Conservation (phyloP, 176 grass and related monocot genomes). For the Ensete ventricosum region DNA sequence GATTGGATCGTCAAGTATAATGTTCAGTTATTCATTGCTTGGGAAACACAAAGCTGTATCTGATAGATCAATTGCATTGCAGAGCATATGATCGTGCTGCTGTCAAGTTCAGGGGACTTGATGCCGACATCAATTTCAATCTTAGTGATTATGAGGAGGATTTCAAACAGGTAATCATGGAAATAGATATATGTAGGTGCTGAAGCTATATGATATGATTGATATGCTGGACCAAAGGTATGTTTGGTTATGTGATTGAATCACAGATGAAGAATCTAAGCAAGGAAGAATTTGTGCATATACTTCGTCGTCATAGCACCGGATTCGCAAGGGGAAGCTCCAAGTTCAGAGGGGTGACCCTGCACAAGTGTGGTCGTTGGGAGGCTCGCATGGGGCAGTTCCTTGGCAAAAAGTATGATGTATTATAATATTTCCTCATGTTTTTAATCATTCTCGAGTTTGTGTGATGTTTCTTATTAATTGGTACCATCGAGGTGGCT, state of each 20-base stretch:
- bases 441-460: constrained; percentile 1
- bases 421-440: neutral
- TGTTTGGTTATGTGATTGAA: neutral
- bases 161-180: constrained; percentile 57
- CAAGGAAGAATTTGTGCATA: constrained; percentile 99
- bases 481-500: neutral
- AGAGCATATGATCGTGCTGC: constrained; percentile 93
- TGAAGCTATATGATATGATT: neutral
- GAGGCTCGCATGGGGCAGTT: constrained; percentile 96
- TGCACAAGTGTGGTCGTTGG: constrained; percentile 97
- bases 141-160: constrained; percentile 83
- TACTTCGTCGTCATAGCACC: constrained; percentile 91
- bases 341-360: constrained; percentile 83
- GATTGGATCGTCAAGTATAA: too few relatives aligned
- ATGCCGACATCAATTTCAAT: constrained; percentile 96
- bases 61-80: neutral
- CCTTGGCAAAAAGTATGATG: constrained; percentile 91
- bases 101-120: constrained; percentile 88
- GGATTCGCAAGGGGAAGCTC: constrained; percentile 93
- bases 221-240: neutral
- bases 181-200: too few relatives aligned
- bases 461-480: neutral
- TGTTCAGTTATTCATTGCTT: neutral
- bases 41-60: too few relatives aligned
- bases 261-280: constrained; percentile 84